Evolutionary conservation across 805 yeast species (phyloP), one percentile per base, ranked within the genome.

Genomic region (Kregervanrija pseudodelftensis): DNA sequence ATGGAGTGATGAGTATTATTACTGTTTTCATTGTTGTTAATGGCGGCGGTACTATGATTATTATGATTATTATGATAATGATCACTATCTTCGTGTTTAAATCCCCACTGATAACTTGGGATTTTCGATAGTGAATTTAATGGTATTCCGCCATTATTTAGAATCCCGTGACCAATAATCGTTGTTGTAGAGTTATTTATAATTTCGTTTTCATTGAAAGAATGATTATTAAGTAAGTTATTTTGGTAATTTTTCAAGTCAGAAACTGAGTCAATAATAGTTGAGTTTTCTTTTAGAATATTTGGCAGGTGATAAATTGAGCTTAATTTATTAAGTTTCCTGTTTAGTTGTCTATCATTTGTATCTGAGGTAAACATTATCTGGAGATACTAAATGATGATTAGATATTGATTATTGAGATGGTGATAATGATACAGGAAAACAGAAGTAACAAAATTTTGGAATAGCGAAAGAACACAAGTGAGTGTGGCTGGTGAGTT

Each of bases 101-200:
- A 55, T 13, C 57, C 54, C 57, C 64, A 59, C 36, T 61, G 64
- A 42, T 66, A 66, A 13, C 59, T 56, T 8, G 70, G 70, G 12
- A 61, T 47, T 43, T 62, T 64, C 36, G 54, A 55, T 14, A 66
- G 45, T 10, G 65, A 56, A 13, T 48, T 53, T 22, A 64, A 43
- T 13, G 63, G 66, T 2, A 66, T 52, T 9, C 68, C 69, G 3
- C 58, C 50, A 44, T 63, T 66, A 37, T 57, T 54, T 1, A 38
- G 43, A n/a, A 66, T 66, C 4, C 66, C 63, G 47, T 65, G 68
- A 10, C 69, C 70, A 8, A 64, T 54, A 3, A 64, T 46, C 28
- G 57, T 34, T 14, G 46, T 50, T 11, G 35, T n/a, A 33, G 35
- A 5, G 9, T 33, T 33, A 7, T n/a, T 33, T 14, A 33, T n/a